Conservation (phyloP, 495 filamentous ascomycete genomes). For the Emericellopsis terricola region DNA sequence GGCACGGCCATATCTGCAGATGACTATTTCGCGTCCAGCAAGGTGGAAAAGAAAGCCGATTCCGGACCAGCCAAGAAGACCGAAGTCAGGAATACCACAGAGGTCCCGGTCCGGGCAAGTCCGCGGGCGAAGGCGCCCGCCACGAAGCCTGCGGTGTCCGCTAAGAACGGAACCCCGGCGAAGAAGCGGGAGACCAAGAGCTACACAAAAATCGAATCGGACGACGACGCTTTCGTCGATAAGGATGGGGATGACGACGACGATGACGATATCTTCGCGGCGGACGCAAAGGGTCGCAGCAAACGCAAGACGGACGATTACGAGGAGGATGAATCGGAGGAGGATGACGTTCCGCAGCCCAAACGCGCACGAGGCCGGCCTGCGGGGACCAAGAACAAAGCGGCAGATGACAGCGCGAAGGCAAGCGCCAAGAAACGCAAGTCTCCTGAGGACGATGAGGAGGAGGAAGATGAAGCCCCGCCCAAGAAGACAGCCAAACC, state of each 20-base stretch:
- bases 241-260: constrained; percentile 45
- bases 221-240: constrained; percentile 29
- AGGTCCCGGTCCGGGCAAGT: constrained; percentile 18
- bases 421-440: constrained; percentile 28
- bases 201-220: constrained; percentile 11
- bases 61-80: constrained; percentile 13
- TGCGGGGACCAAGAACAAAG: constrained; percentile 5
- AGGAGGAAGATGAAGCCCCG: constrained; percentile 24
- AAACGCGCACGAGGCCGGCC: constrained; percentile 26
- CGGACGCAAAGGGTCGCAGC: constrained; percentile 34
- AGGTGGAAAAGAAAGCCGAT: constrained; percentile 13
- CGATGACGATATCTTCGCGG: constrained; percentile 55
- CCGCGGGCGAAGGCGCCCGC: constrained; percentile 18
- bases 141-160: constrained; percentile 7
- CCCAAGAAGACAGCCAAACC: constrained; percentile 43
- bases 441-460: constrained; percentile 21
- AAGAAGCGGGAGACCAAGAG: constrained; percentile 14
- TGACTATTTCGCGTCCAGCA: constrained; percentile 28
- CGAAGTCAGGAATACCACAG: constrained; percentile 11
- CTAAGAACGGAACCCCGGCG: constrained; percentile 9
- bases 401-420: constrained; percentile 7
- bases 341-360: constrained; percentile 32
- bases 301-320: constrained; percentile 56
- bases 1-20: constrained; percentile 26
- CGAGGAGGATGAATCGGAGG: constrained; percentile 39